Evolutionary conservation across 768 basidiomycete genomes (phyloP).

Genomic region (Daedaleopsis nitida): DNA sequence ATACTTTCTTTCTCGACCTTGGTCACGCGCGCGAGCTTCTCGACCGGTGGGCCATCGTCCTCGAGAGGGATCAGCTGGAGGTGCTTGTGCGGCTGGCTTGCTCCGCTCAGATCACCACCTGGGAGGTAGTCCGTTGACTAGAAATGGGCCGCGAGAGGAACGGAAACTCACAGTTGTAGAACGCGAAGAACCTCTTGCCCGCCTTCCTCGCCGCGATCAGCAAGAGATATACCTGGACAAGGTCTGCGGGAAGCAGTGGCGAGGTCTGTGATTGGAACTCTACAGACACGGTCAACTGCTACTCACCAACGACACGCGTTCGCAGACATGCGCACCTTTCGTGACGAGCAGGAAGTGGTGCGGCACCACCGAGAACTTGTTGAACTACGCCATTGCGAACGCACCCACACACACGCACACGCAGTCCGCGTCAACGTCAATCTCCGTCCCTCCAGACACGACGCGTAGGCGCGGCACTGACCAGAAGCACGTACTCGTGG

Average conservation of each 20-base stretch:
- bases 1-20: conserved; percentile 61
- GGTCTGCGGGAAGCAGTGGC: conserved; percentile 77
- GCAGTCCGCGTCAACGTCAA: not conserved
- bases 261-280: conserved; percentile 79
- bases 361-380: conserved; percentile 84
- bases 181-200: conserved; percentile 69
- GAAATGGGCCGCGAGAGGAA: not conserved
- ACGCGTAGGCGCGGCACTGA: conserved; percentile 35
- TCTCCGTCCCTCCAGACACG: not conserved
- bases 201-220: conserved; percentile 66
- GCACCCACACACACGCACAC: not conserved
- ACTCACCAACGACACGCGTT: not conserved
- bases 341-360: conserved; percentile 87
- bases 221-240: conserved; percentile 76
- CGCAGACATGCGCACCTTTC: conserved; percentile 56
- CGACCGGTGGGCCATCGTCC: conserved; percentile 73
- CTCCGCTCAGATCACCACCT: conserved; percentile 82
- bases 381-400: conserved; percentile 51
- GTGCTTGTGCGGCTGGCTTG: conserved; percentile 91
- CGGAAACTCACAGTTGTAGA: conserved; percentile 78
- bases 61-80: conserved; percentile 79
- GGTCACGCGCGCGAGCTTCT: conserved; percentile 60
- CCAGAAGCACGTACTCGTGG: conserved; percentile 69
- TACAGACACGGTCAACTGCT: conserved; percentile 29
- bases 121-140: not conserved